These are phyloP conservation scores for Cryptococcus sp. DNA, from an alignment of 1,284 basidiomycete species.

Conservation along the genomic window DNA sequence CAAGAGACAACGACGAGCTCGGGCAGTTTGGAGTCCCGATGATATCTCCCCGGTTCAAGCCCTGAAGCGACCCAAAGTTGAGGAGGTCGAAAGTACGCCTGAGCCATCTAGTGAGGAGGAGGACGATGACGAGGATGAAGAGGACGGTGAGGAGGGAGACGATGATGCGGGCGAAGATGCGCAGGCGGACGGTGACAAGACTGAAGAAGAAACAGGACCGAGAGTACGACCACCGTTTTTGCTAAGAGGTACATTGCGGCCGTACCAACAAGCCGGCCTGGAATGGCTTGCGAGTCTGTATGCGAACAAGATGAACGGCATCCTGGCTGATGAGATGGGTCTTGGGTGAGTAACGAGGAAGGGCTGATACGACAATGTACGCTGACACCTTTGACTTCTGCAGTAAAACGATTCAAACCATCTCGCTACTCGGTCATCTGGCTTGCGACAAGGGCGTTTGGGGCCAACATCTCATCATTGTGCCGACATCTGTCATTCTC, in stretches of 20 bases:
- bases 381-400: slow-evolving; percentile 13
- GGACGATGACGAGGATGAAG: slow-evolving; percentile 24
- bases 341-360: slow-evolving; percentile 65
- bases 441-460: slow-evolving; percentile 93
- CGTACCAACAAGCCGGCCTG: slow-evolving; percentile 91
- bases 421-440: slow-evolving; percentile 85
- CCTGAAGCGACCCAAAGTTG: slow-evolving; percentile 21
- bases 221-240: slow-evolving; percentile 75
- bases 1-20: slow-evolving; percentile 39
- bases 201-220: slow-evolving; percentile 49
- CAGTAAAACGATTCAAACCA: slow-evolving; percentile 97
- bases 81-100: slow-evolving; percentile 23
- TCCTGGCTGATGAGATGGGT: slow-evolving; percentile 81
- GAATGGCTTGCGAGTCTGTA: slow-evolving; percentile 95
- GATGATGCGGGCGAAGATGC: slow-evolving; percentile 17
- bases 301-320: slow-evolving; percentile 84
- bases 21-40: slow-evolving; percentile 44
- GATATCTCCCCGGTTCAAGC: slow-evolving; percentile 29
- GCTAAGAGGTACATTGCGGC: slow-evolving; percentile 81
- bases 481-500: slow-evolving; percentile 90
- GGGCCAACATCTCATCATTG: slow-evolving; percentile 95
- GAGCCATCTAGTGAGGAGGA: slow-evolving; percentile 29
- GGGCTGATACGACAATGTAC: neutral
- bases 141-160: slow-evolving; percentile 25
- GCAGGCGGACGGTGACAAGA: slow-evolving; percentile 20